Evolutionary conservation across 2,329 filamentous ascomycete species (phyloP).

Genomic region (Apiospora kogelbergensis): DNA sequence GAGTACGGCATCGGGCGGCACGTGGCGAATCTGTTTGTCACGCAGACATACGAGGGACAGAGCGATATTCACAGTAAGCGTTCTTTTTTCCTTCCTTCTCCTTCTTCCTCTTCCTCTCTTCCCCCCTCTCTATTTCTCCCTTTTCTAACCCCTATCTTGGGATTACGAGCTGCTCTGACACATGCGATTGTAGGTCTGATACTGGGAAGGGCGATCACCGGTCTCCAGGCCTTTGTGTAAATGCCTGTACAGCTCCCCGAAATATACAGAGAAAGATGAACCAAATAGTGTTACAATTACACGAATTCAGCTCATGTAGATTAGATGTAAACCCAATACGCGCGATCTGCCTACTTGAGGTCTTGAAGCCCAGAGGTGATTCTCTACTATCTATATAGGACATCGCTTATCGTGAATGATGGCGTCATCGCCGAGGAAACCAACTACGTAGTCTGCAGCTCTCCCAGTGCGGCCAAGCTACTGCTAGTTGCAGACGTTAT

Average conservation of each 20-base stretch:
- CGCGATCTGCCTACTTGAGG: too few relatives aligned
- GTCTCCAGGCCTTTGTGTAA: slow-evolving; percentile 71
- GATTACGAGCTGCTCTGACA: background rate
- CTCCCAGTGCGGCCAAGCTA: background rate
- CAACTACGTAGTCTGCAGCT: background rate
- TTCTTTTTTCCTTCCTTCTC: background rate
- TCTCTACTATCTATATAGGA: background rate
- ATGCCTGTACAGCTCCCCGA: slow-evolving; percentile 39
- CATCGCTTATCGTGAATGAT: background rate
- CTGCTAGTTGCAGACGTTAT: background rate
- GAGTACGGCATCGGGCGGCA: slow-evolving; percentile 95
- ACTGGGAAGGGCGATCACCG: slow-evolving; percentile 65
- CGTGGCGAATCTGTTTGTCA: slow-evolving; percentile 94
- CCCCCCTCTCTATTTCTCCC: too few relatives aligned
- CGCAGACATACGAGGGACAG: slow-evolving; percentile 97
- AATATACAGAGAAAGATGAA: background rate
- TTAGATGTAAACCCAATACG: too few relatives aligned
- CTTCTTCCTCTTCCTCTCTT: background rate
- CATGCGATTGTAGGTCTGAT: slow-evolving; percentile 55
- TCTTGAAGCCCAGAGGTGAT: background rate
- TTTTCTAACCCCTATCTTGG: background rate
- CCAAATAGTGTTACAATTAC: too few relatives aligned
- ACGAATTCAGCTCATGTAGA: too few relatives aligned
- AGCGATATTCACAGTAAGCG: slow-evolving; percentile 91
- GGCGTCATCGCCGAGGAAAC: background rate